phyloP scores from a whole-genome alignment of 768 basidiomycete genomes.

The Boletales sp. region DNA sequence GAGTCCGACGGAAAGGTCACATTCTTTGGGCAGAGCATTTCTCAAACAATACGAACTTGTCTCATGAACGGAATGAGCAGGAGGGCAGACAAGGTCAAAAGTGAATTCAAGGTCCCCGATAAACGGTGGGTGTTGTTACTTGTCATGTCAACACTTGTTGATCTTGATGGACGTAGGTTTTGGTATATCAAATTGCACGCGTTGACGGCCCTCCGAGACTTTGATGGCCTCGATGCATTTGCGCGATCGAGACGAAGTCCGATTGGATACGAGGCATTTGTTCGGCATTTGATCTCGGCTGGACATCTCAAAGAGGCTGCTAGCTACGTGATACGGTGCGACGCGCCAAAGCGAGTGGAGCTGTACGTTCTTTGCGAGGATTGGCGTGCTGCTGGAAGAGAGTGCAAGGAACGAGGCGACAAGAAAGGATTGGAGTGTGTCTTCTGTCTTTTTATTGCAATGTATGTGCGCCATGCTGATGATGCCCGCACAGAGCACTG shows the following conservation, averaged over 20 bases:
- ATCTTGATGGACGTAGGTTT: constrained; percentile 50
- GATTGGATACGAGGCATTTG: constrained; percentile 93
- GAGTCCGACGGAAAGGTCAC: constrained; percentile 74
- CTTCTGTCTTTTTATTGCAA: not conserved
- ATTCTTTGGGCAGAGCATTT: constrained; percentile 83
- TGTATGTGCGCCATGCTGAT: not conserved
- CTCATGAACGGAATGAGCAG: constrained; percentile 78
- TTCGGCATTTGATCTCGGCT: constrained; percentile 69
- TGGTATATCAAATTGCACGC: constrained; percentile 92
- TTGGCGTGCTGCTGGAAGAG: constrained; percentile 82
- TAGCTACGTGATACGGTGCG: constrained; percentile 78
- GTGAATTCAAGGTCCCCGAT: constrained; percentile 92
- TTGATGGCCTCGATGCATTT: constrained; percentile 82
- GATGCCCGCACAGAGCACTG: constrained; percentile 51
- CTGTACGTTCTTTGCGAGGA: constrained; percentile 89
- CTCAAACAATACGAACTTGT: constrained; percentile 79
- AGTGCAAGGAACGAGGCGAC: constrained; percentile 88
- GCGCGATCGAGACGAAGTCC: constrained; percentile 86
- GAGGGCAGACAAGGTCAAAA: constrained; percentile 82
- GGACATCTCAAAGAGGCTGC: constrained; percentile 76
- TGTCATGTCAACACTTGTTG: not conserved
- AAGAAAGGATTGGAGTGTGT: constrained; percentile 82
- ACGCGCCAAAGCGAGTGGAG: constrained; percentile 76
- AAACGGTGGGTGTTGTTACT: constrained; percentile 60
- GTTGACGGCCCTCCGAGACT: constrained; percentile 74